These are phyloP conservation scores for Colletotrichum sp. DNA, from an alignment of 2,329 filamentous ascomycete genomes.

Conservation along the genomic window DNA sequence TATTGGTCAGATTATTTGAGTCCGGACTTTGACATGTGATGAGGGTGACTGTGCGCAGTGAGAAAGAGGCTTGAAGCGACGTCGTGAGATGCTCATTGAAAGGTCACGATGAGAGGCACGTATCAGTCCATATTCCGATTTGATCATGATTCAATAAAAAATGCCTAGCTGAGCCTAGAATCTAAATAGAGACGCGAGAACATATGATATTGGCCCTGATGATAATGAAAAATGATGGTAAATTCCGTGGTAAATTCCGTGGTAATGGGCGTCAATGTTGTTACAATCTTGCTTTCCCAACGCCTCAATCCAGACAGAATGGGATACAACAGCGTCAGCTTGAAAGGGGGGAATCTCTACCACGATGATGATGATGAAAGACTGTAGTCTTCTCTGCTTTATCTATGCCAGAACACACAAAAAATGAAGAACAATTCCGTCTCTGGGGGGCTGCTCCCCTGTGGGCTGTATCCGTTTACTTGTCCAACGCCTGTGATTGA, in stretches of 20 bases:
- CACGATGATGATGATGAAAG: neutral
- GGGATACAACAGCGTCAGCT: neutral
- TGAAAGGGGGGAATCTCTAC: neutral
- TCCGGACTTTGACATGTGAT: neutral
- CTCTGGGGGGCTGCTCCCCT: neutral
- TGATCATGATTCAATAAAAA: neutral
- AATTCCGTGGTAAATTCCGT: neutral
- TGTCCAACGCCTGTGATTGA: conserved; percentile 21
- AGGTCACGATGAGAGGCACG: neutral
- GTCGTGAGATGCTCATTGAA: neutral
- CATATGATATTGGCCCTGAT: neutral
- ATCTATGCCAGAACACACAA: neutral
- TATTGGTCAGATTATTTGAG: neutral
- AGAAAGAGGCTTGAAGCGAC: neutral
- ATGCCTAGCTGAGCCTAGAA: neutral
- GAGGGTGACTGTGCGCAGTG: neutral
- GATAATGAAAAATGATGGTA: neutral
- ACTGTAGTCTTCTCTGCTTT: neutral
- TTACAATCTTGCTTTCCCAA: neutral
- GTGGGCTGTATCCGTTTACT: neutral
- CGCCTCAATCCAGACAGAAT: neutral
- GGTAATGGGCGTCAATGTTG: neutral
- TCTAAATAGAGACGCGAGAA: neutral
- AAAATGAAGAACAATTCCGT: neutral
- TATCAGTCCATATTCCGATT: fast-evolving